These are phyloP conservation scores for Laburnicola sp. DNA, from an alignment of 2,329 filamentous ascomycete species.

Conservation along the genomic window DNA sequence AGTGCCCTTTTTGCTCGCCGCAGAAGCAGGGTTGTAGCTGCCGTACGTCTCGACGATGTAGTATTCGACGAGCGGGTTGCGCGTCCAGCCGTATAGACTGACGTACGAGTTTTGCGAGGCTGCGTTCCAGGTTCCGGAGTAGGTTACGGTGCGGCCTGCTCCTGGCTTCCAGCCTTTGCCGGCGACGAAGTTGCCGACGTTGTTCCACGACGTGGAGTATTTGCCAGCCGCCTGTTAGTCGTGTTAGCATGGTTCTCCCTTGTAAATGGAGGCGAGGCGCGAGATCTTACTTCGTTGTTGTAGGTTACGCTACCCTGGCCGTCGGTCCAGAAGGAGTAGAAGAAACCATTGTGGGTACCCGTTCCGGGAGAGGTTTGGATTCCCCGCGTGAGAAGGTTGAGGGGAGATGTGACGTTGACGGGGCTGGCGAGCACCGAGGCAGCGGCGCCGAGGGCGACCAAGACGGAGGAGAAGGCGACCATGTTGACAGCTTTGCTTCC, in stretches of 20 bases:
- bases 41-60: slow-evolving; percentile 61
- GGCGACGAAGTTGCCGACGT: slow-evolving; percentile 58
- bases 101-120: slow-evolving; percentile 58
- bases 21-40: slow-evolving; percentile 54
- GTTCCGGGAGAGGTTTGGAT: slow-evolving; percentile 26
- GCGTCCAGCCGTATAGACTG: slow-evolving; percentile 62
- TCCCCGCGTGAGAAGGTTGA: slow-evolving; percentile 20
- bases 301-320: slow-evolving; percentile 55
- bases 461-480: slow-evolving; percentile 36
- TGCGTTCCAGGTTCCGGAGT: slow-evolving; percentile 51
- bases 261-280: background rate
- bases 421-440: slow-evolving; percentile 33
- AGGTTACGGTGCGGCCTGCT: slow-evolving; percentile 52
- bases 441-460: slow-evolving; percentile 33
- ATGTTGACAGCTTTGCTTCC: slow-evolving; percentile 20
- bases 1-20: slow-evolving; percentile 53
- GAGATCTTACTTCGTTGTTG: slow-evolving; percentile 51
- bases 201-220: slow-evolving; percentile 56
- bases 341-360: slow-evolving; percentile 37
- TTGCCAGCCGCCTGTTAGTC: slow-evolving; percentile 43
- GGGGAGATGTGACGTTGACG: slow-evolving; percentile 24
- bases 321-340: slow-evolving; percentile 61
- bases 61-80: slow-evolving; percentile 60
- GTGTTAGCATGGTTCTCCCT: slow-evolving; percentile 2
- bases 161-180: slow-evolving; percentile 64